Percentiles rank a stretch among this genome's conserved stretches.
Conservation (phyloP, 345 rosid species). For the Eucalyptus grandis region DNA sequence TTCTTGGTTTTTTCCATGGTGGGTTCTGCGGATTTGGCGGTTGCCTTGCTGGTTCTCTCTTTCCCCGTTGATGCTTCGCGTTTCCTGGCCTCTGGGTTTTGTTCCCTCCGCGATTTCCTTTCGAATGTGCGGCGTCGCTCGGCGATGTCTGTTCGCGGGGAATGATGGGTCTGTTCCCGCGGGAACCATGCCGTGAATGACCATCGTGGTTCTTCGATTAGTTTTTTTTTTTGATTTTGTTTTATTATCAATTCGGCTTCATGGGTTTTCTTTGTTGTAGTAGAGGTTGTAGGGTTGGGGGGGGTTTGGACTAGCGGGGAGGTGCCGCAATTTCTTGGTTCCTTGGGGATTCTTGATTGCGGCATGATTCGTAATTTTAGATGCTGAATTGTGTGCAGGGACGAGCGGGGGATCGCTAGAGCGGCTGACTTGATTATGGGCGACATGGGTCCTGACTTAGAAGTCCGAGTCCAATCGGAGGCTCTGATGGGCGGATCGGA, state of each 20-base stretch:
- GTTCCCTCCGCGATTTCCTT: not conserved
- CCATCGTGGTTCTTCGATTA: not conserved
- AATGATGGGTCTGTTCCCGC: not conserved
- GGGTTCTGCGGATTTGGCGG: not conserved
- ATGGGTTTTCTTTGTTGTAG: not conserved
- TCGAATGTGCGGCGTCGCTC: not conserved
- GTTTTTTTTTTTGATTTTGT: not conserved
- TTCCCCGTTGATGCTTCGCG: not conserved
- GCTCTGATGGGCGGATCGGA: not conserved
- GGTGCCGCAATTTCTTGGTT: not conserved
- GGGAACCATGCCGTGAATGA: not conserved
- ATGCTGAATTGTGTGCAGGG: not conserved
- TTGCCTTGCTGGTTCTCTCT: not conserved
- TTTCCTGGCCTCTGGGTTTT: not conserved
- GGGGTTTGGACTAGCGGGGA: not conserved
- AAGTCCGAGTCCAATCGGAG: constrained; percentile 6
- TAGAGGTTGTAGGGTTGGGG: not conserved
- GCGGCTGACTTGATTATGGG: not conserved
- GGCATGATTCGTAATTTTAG: not conserved
- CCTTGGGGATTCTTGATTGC: not conserved
- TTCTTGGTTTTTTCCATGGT: not conserved
- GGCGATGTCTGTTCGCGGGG: not conserved
- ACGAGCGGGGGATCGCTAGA: not conserved
- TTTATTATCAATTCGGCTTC: not conserved
- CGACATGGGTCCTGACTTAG: constrained; percentile 28